These are phyloP conservation scores for Litchi chinensis DNA, from an alignment of 345 rosid species.

Conservation along the genomic window DNA sequence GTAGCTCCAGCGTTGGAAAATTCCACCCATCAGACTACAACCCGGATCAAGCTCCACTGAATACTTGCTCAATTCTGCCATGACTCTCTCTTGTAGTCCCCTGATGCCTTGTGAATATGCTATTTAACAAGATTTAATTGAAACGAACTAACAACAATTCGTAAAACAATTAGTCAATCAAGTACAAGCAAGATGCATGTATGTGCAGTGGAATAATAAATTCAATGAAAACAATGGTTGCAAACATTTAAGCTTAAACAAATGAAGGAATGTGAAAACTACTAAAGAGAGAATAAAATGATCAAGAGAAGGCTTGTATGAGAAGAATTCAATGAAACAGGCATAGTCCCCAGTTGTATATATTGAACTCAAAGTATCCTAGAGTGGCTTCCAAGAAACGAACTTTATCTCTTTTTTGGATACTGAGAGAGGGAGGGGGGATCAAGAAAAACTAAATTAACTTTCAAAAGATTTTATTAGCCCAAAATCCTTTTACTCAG, in stretches of 20 bases:
- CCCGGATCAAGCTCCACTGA: slow-evolving; percentile 39
- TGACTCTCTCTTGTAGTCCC: background rate
- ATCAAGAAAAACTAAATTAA: background rate
- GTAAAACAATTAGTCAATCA: background rate
- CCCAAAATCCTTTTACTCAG: background rate
- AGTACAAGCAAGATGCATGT: background rate
- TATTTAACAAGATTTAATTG: slow-evolving; percentile 7
- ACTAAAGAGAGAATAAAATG: slow-evolving; percentile 4
- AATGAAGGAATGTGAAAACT: slow-evolving; percentile 15
- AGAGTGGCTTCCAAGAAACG: slow-evolving; percentile 79
- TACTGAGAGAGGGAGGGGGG: background rate
- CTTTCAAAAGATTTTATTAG: background rate
- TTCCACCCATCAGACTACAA: slow-evolving; percentile 57
- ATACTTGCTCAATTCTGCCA: slow-evolving; percentile 33
- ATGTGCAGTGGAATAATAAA: background rate
- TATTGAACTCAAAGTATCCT: slow-evolving; percentile 37
- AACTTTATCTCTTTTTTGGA: slow-evolving; percentile 29
- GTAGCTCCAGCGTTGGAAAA: slow-evolving; percentile 51
- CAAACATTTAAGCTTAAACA: slow-evolving; percentile 6
- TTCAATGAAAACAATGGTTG: background rate
- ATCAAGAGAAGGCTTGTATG: slow-evolving; percentile 35
- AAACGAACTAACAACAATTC: background rate
- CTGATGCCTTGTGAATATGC: background rate
- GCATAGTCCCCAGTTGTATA: slow-evolving; percentile 25
- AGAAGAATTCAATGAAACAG: slow-evolving; percentile 43